Evolutionary conservation across 2,329 filamentous ascomycete genomes (phyloP), one percentile per base, ranked within the genome.

Genomic region (Blastomyces percursus): DNA sequence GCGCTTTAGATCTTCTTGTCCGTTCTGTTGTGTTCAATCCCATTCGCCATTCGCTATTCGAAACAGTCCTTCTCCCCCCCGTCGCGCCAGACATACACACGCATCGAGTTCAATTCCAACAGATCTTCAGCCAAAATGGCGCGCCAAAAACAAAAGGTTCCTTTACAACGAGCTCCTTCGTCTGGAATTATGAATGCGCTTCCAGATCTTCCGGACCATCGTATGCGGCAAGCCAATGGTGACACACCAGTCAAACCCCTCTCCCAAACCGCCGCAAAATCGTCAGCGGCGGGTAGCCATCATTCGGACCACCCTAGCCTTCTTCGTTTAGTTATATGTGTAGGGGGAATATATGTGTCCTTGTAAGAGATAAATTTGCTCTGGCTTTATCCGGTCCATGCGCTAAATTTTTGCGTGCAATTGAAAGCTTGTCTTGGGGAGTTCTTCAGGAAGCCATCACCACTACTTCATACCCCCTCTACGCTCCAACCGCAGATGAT

Each of bases 361-460:
- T 99, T 99, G 93, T 96, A 84, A 67, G 66, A n/a, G 11, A 19
- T 9, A 5, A 5, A 2, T 44, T 8, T 40, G 14, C 5, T 60
- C n/a, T 35, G 0, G 14, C 40, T 60, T 35, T 35, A 30, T 27
- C 21, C 4, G 38, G 3, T 51, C 30, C 30, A 40, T 11, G 14
- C 65, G 72, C 69, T 59, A 52, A 60, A 8, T 24, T 24, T 19
- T 40, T 60, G 42, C 12, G n/a, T 52, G 44, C 21, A 59, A 27
- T 38, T 50, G 12, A 40, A 40, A 91, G 93, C 78, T 80, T 99
- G 61, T 95, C 92, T 42, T 99, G 94, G 94, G 94, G 90, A 30
- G 87, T 96, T 67, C 88, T 99, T 65, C 94, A 99, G 81, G 94
- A 99, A 77, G 91, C 94, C 71, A 90, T 99, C 71, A 97, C 94